Evolutionary conservation across 2,329 filamentous ascomycete species (phyloP).

Genomic region (Cordyceps fumosorosea): DNA sequence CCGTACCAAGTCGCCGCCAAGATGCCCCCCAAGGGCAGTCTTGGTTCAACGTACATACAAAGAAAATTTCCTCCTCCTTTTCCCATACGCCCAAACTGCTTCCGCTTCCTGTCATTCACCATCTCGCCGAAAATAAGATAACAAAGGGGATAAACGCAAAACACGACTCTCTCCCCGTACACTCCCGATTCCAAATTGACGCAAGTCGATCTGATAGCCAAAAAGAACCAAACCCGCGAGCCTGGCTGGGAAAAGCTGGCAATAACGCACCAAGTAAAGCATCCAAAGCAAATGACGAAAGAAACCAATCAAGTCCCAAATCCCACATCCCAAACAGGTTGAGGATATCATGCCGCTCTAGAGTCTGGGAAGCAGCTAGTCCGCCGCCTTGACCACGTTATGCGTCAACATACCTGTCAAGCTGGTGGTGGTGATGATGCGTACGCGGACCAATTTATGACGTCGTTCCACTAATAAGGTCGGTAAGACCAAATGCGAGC

Average conservation of each 20-base stretch:
- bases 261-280: neutral
- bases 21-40: neutral
- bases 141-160: neutral
- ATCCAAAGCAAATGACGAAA: constrained; percentile 2
- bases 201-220: constrained; percentile 3
- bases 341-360: constrained; percentile 3
- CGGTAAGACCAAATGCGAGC: constrained; percentile 93
- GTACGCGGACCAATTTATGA: neutral
- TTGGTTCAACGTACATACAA: constrained; percentile 2
- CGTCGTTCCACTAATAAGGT: constrained; percentile 28
- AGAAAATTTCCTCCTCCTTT: neutral
- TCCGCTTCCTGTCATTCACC: neutral
- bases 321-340: neutral
- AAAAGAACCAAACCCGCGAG: neutral
- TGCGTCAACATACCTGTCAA: no score
- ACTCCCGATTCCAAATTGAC: constrained; percentile 4
- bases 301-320: constrained; percentile 6
- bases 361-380: no score
- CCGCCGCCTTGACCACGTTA: no score
- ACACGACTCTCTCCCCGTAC: neutral
- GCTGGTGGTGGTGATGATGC: no score
- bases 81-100: constrained; percentile 1
- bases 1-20: neutral
- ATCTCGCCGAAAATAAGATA: neutral
- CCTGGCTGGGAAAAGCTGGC: neutral